Base-by-base conservation (phyloP, 73 alveolate genomes). In the Durusdinium trenchii region DNA sequence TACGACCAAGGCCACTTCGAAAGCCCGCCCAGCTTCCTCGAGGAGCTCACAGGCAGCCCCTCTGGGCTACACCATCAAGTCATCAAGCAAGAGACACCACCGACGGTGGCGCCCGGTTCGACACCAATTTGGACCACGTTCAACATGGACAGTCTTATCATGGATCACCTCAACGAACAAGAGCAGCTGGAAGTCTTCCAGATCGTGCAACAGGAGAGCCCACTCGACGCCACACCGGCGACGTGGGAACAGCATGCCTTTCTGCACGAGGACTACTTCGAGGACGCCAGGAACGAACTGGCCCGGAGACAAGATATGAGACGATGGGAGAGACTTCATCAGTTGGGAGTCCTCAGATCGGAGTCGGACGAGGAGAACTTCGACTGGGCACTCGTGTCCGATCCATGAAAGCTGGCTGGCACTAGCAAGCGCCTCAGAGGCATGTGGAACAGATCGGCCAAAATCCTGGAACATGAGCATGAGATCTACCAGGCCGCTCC, bases 281-380 rank as follows among this genome's bases (percentile, higher is more conserved):
- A 28, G 69, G 91, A 81, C 32, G 71, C 67, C 23, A 40, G 91
- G 62, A 36, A 78, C 87, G 87, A 78, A 43, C 42, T 78, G 26
- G 87, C 61, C 43, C 30, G 9, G 64, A 46, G 40, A 38, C 3
- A 57, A 57, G 61, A 78, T 16, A 40, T 45, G 16, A 38, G 43
- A 0, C 47, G 91, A 1, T 3, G 9, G n/a, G 91, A 47, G 16
- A 45, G 91, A 46, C 67, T 81, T 45, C 26, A 6, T 30, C 69
- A 81, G 69, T 42, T 81, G 51, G 91, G 91, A 1, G 62, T 46
- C 5, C 62, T 81, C 50, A 46, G 47, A 1, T 30, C 51, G 69
- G 90, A 79, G 10, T 5, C 5, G 62, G 87, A 78, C 48, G 91
- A 81, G 0, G 47, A 81, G 61, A 3, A 10, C 69, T 47, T 30